Evolutionary conservation across 2,329 filamentous ascomycete species (phyloP).

Genomic region (Fusarium anthophilum): DNA sequence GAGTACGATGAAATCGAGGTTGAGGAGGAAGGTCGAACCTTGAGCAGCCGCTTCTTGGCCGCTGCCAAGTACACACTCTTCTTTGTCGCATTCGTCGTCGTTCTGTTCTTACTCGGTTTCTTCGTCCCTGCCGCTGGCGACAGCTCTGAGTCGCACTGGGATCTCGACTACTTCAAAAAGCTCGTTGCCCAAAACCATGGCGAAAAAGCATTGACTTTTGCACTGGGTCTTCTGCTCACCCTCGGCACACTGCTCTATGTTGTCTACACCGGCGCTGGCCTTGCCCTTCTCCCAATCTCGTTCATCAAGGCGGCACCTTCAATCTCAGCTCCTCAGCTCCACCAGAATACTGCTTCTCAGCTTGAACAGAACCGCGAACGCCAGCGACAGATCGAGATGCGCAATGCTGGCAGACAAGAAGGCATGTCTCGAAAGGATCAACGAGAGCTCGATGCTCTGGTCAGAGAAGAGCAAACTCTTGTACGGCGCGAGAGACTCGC

Average conservation of each 20-base stretch:
- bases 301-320: slow-evolving; percentile 93
- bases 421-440: slow-evolving; percentile 86
- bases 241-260: slow-evolving; percentile 87
- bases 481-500: slow-evolving; percentile 89
- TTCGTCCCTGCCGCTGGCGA: slow-evolving; percentile 85
- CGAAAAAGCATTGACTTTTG: slow-evolving; percentile 91
- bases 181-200: slow-evolving; percentile 83
- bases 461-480: slow-evolving; percentile 91
- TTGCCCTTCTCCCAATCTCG: slow-evolving; percentile 87
- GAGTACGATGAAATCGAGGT: slow-evolving; percentile 93
- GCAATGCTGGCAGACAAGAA: slow-evolving; percentile 78
- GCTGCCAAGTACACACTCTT: slow-evolving; percentile 90
- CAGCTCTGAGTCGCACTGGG: slow-evolving; percentile 71
- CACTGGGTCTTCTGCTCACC: slow-evolving; percentile 86
- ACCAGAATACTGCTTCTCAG: slow-evolving; percentile 79
- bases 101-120: slow-evolving; percentile 91
- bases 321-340: slow-evolving; percentile 82
- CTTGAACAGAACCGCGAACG: slow-evolving; percentile 90
- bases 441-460: slow-evolving; percentile 85
- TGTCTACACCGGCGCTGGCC: slow-evolving; percentile 86
- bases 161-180: slow-evolving; percentile 91
- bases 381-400: slow-evolving; percentile 89
- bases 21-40: slow-evolving; percentile 81
- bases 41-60: slow-evolving; percentile 77
- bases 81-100: slow-evolving; percentile 81